A percentile compares a stretch with the other conserved stretches of the same genome.
Conservation (phyloP, 2,329 filamentous ascomycete species). For the Talaromyces sp. region DNA sequence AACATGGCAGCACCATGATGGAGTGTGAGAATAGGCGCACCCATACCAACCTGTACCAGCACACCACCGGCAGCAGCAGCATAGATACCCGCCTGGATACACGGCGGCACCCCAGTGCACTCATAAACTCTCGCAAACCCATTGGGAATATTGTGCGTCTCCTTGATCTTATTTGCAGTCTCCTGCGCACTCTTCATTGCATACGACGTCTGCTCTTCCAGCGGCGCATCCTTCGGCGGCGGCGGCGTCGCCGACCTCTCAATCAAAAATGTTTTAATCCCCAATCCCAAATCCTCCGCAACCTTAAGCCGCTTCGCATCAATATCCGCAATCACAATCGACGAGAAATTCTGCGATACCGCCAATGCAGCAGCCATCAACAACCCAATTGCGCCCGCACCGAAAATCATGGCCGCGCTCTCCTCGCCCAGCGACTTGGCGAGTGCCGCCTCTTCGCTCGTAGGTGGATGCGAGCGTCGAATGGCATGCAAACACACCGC, state of each 20-base stretch:
- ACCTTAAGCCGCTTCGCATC: slow-evolving; percentile 56
- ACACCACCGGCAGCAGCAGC: slow-evolving; percentile 49
- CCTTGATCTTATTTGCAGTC: slow-evolving; percentile 33
- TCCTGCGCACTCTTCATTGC: slow-evolving; percentile 36
- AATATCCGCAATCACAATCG: slow-evolving; percentile 60
- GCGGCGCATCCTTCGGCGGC: slow-evolving; percentile 31
- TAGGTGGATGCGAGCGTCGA: slow-evolving; percentile 51
- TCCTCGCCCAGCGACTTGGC: slow-evolving; percentile 40
- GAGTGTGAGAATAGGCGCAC: slow-evolving; percentile 53
- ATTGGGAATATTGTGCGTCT: slow-evolving; percentile 24
- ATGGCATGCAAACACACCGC: slow-evolving; percentile 60
- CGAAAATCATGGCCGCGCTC: slow-evolving; percentile 56
- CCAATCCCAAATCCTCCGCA: slow-evolving; percentile 41
- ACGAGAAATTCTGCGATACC: slow-evolving; percentile 51
- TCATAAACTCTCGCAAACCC: slow-evolving; percentile 47
- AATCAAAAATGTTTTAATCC: slow-evolving; percentile 38
- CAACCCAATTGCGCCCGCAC: slow-evolving; percentile 60
- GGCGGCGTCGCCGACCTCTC: slow-evolving; percentile 30
- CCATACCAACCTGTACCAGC: slow-evolving; percentile 57
- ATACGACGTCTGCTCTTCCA: slow-evolving; percentile 32
- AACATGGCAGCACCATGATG: slow-evolving; percentile 54
- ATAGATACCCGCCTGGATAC: slow-evolving; percentile 46
- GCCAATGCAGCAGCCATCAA: slow-evolving; percentile 58
- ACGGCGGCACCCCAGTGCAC: slow-evolving; percentile 46
- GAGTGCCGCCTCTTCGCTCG: slow-evolving; percentile 32